Percentiles rank a stretch among this genome's conserved stretches.
These are phyloP conservation scores for Sisymbrium altissimum DNA, from an alignment of 345 rosid genomes.

Conservation along the genomic window DNA sequence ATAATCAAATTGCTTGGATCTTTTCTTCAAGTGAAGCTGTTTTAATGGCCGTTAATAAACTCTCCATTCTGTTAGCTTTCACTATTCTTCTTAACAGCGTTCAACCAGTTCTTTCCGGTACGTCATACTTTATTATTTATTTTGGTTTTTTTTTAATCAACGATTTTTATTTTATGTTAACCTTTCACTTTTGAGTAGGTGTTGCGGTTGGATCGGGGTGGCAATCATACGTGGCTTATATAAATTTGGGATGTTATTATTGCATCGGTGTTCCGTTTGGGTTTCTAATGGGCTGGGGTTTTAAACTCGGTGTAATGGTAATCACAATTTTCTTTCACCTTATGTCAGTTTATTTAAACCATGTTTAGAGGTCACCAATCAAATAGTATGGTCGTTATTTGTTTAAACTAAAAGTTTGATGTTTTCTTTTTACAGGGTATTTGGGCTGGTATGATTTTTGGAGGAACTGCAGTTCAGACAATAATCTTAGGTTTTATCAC, in stretches of 20 bases:
- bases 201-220: constrained; percentile 98
- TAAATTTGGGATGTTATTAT: constrained; percentile 87
- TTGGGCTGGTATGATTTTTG: constrained; percentile 94
- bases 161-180: background rate
- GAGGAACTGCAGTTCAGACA: constrained; percentile 80
- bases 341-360: background rate
- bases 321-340: background rate
- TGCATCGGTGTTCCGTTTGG: constrained; percentile 76
- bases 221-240: constrained; percentile 86
- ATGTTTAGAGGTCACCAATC: background rate
- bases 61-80: constrained; percentile 68
- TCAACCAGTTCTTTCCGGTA: constrained; percentile 90
- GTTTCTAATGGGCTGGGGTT: constrained; percentile 81
- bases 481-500: constrained; percentile 49
- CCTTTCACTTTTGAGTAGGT: constrained; percentile 36
- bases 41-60: constrained; percentile 58
- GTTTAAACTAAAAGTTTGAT: background rate
- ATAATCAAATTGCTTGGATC: constrained; percentile 50
- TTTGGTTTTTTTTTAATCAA: background rate
- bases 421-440: constrained; percentile 46
- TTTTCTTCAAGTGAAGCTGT: constrained; percentile 65
- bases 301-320: constrained; percentile 78
- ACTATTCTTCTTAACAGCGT: constrained; percentile 81
- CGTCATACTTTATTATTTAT: background rate
- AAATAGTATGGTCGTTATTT: background rate